Base-by-base conservation (phyloP, 164 flowering plant genomes). In the Chimonanthus salicifolius region DNA sequence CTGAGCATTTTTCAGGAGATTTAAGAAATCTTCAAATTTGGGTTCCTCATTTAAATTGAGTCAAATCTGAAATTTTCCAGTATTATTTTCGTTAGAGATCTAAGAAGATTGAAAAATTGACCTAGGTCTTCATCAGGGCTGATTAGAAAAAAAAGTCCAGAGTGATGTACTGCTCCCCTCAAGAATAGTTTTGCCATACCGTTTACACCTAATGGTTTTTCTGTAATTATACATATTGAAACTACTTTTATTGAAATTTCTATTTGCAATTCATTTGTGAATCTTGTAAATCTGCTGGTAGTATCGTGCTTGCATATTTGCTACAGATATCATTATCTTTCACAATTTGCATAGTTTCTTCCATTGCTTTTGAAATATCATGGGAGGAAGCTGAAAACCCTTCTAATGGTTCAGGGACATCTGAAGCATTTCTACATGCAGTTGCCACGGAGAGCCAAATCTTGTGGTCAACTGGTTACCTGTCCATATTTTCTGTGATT, bases 381-480 rank as follows among this genome's bases (percentile, higher is more conserved):
- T n/a, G 16, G 4, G 15, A 11, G 60, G 16, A 54, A 54, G 16
- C 16, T 54, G n/a, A n/a, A 54, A 47, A 50, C 67, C 45, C 62
- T 43, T 54, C 43, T 62, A 63, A 70, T 84, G 73, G 47, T 65
- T 67, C 88, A 95, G 99, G 99, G 67, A 96, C 98, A 75, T 89
- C 99, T 58, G 99, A 96, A 84, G 98, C 98, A 78, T 94, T 96
- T 86, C 82, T 96, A 64, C 97, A 94, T 81, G 97, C 99, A 13
- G 93, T 92, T 77, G 99, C 97, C 47, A 80, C 82, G 3, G 90
- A 96, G 84, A 76, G 77, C 68, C 88, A 94, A 80, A 87, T 96
- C 64, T 88, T 85, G 78, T 86, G 75, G 51, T 90, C 97, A 71
- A 96, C 94, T 82, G 84, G 82, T 77, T 87, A 85, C 9, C 83